Base-by-base conservation (phyloP, 805 yeast species). In the Lachancea waltii region DNA sequence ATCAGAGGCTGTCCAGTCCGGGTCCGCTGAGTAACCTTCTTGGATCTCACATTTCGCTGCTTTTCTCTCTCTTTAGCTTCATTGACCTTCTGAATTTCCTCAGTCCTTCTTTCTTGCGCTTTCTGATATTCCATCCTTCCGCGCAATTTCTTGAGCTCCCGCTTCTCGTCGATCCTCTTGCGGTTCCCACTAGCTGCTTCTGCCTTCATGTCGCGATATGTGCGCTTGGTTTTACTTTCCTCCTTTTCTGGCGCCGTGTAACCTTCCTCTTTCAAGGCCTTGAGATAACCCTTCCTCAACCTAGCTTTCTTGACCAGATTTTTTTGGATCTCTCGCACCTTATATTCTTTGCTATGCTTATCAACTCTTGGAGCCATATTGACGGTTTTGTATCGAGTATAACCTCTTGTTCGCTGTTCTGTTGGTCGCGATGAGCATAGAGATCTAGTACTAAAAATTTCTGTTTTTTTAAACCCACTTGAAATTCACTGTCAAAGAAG, bases 1-100 rank as follows among this genome's bases (percentile, higher is more conserved):
- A 89, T 85, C 31, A 75, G 62, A 2, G 97, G 97, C 58, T 89
- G 97, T 0, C 97, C 97, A 3, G 65, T 55, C 50, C 69, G 68
- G 1, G 95, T 89, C 44, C 67, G 78, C 41, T 71, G 67, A 7
- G 68, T 63, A 36, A 79, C 48, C 16, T 51, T 56, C 42, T 72
- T 68, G 20, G 70, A 65, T 48, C 70, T 72, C 23, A 50, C 64
- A 54, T 65, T 72, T 52, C 65, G 63, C 26, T 57, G 55, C 29
- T 53, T 65, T 52, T 60, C 68, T 43, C 65, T 75, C 53, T 58
- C 56, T 49, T 56, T 53, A 9, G 52, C 44, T 6, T 52, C 62
- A 30, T 66, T 65, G 42, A 64, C 53, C 41, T 47, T 46, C 10
- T 54, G 52, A 7, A 56, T 46, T 57, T 67, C 56, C 67, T 65